Percentiles rank a stretch among this genome's conserved stretches.
phyloP scores from a whole-genome alignment of 441 rosid genomes.

The Pelargonium fulgidum region DNA sequence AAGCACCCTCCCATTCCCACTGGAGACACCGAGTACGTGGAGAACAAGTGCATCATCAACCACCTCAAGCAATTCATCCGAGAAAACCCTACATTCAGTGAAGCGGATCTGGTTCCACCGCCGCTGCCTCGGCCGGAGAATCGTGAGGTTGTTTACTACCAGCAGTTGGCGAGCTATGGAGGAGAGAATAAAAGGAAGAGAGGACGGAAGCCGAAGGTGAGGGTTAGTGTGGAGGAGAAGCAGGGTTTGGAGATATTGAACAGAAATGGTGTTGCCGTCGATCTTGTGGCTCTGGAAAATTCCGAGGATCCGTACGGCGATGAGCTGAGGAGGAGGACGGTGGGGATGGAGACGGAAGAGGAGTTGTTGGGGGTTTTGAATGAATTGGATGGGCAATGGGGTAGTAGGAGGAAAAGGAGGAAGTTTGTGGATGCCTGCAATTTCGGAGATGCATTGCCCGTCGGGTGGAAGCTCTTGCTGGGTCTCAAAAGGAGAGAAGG shows the following conservation, averaged over 20 bases:
- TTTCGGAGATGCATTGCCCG: constrained; percentile 48
- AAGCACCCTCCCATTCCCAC: constrained; percentile 24
- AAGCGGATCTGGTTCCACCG: constrained; percentile 11
- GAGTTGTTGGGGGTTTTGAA: constrained; percentile 22
- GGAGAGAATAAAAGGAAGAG: constrained; percentile 50
- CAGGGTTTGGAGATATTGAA: constrained; percentile 38
- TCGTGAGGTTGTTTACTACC: constrained; percentile 23
- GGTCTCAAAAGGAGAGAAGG: constrained; percentile 62
- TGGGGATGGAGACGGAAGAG: constrained; percentile 5
- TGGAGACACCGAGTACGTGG: constrained; percentile 37
- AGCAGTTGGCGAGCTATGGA: constrained; percentile 12
- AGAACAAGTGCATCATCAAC: constrained; percentile 40
- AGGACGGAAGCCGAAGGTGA: constrained; percentile 43
- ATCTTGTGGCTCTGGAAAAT: constrained; percentile 34
- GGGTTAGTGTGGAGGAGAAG: constrained; percentile 25
- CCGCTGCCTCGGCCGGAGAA: constrained; percentile 5
- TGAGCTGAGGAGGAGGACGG: constrained; percentile 2
- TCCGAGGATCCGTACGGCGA: constrained; percentile 39
- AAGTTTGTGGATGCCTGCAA: constrained; percentile 60
- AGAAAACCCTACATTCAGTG: constrained; percentile 43
- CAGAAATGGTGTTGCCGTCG: constrained; percentile 45
- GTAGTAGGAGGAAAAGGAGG: constrained; percentile 75
- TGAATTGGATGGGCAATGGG: constrained; percentile 64
- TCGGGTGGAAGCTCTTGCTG: constrained; percentile 71
- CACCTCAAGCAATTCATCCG: constrained; percentile 41